Evolutionary conservation across 768 basidiomycete genomes (phyloP).

Genomic region (Myochromella boudieri): DNA sequence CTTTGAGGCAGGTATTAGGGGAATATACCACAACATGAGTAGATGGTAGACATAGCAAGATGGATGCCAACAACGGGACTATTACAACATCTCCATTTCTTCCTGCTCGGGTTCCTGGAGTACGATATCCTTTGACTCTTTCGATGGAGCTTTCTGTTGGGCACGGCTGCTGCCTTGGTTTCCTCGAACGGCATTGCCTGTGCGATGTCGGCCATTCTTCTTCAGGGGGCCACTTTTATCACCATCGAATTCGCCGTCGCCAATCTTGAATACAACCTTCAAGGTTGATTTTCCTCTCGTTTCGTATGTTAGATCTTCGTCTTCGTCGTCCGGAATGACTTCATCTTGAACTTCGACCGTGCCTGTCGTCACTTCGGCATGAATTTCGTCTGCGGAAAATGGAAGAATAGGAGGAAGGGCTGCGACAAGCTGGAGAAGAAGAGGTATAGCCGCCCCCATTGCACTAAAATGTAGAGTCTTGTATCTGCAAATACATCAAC

Average conservation of each 20-base stretch:
- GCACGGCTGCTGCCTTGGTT: constrained; percentile 8
- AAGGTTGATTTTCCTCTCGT: constrained; percentile 74
- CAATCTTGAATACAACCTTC: constrained; percentile 58
- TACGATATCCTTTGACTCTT: constrained; percentile 27
- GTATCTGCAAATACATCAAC: constrained; percentile 42
- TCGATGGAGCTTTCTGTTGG: constrained; percentile 6
- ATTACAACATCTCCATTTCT: constrained; percentile 31
- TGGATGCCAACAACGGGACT: too few species aligned
- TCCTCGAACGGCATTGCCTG: constrained; percentile 1
- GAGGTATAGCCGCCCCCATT: constrained; percentile 90
- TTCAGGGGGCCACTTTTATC: constrained; percentile 27
- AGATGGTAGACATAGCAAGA: too few species aligned
- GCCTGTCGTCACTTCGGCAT: constrained; percentile 62
- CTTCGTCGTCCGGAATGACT: constrained; percentile 70
- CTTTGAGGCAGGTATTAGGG: too few species aligned
- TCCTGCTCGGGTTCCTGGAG: constrained; percentile 46
- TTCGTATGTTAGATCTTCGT: constrained; percentile 64
- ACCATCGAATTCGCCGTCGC: constrained; percentile 56
- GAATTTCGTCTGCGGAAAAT: constrained; percentile 60
- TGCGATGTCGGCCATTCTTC: constrained; percentile 14
- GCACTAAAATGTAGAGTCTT: constrained; percentile 74
- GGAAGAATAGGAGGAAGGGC: constrained; percentile 76
- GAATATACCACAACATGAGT: too few species aligned
- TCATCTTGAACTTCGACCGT: constrained; percentile 80
- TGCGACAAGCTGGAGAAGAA: constrained; percentile 65